These are phyloP conservation scores for Aureobasidium lini DNA, from an alignment of 2,329 filamentous ascomycete species.

Conservation along the genomic window DNA sequence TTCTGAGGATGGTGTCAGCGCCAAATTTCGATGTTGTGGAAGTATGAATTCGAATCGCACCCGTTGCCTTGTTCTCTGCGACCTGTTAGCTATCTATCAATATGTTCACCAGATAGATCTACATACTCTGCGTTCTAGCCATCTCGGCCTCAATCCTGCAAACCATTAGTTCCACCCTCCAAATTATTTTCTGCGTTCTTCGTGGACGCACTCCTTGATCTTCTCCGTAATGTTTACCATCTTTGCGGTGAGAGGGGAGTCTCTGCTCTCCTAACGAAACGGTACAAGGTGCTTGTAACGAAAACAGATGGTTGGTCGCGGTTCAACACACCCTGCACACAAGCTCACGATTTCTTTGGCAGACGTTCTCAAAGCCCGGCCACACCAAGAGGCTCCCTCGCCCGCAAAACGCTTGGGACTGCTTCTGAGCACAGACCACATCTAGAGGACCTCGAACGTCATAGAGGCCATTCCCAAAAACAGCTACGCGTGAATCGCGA, in stretches of 20 bases:
- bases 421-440: neutral
- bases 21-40: neutral
- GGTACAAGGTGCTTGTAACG: neutral
- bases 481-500: neutral
- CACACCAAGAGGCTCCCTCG: neutral
- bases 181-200: neutral
- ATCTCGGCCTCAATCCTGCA: constrained; percentile 98
- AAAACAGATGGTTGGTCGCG: neutral
- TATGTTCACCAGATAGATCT: neutral
- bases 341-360: constrained; percentile 8
- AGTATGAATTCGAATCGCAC: constrained; percentile 47
- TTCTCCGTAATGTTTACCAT: constrained; percentile 99
- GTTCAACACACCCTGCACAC: neutral
- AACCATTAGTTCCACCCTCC: constrained; percentile 3
- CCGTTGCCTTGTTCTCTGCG: constrained; percentile 95
- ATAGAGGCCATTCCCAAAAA: neutral
- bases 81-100: constrained; percentile 27
- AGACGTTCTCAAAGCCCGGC: constrained; percentile 10
- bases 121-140: constrained; percentile 92
- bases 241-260: constrained; percentile 23
- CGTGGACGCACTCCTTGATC: constrained; percentile 78
- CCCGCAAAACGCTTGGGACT: neutral
- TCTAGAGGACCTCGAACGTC: neutral
- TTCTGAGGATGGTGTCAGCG: constrained; percentile 52
- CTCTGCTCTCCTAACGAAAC: neutral